Evolutionary conservation across 2,329 filamentous ascomycete species (phyloP), one percentile per base, ranked within the genome.

Genomic region (Trichophyton mentagrophytes): DNA sequence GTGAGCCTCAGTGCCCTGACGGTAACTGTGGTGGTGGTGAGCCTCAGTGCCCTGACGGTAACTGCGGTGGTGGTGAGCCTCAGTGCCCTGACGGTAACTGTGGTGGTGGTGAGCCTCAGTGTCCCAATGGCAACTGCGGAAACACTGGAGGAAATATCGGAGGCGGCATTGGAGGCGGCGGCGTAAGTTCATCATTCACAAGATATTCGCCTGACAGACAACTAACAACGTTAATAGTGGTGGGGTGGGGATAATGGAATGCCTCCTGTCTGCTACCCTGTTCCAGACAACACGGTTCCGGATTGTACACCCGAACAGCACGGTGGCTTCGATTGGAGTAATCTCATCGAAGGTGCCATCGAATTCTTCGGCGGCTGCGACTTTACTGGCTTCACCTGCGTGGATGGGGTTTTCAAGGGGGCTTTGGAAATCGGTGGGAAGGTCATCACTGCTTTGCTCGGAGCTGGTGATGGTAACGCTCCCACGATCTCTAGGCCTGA

Each of bases 221-320:
- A 9, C 55, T 57, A 57, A 57, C 55, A 42, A 44, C 7, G 8
- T 25, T 6, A 17, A 57, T 25, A 74, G 69, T 71, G 72, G 67
- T 85, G 82, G 79, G 73, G 75, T 11, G 33, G 33, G 7, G 1
- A 30, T 30, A 1, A 6, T 30, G 27, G 27, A 30, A 1, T 1
- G 62, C 74, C 78, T 64, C 77, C 78, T 60, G 68, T 73, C 56
- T 73, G 78, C 63, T 95, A 85, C 79, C 78, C 78, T 57, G 86
- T 80, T 72, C 89, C 90, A 11, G 75, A 77, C 62, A 90, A 88
- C 80, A 84, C 81, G 69, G 77, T 89, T 78, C 93, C 93, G 78
- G 75, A 86, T 68, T 96, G 92, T 76, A 84, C 81, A 62, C 72
- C 80, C n/a, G 74, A 84, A 66, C 88, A 95, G 77, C 75, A 80